Evolutionary conservation across 495 filamentous ascomycete species (phyloP).

Genomic region (Bryoglossum gracile): DNA sequence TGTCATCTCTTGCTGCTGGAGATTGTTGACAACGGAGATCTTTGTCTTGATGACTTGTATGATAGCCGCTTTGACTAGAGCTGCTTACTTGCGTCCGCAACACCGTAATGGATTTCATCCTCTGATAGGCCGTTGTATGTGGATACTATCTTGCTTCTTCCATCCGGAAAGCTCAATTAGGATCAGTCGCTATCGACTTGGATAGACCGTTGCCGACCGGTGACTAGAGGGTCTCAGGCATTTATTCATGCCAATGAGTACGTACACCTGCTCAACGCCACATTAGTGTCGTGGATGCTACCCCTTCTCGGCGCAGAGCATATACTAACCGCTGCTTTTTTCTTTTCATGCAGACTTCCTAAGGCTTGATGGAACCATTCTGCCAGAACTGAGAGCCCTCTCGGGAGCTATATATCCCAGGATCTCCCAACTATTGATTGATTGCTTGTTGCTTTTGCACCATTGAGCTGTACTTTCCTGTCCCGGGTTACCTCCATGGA

Average conservation of each 20-base stretch:
- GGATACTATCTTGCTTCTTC: no score
- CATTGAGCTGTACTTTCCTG: not conserved
- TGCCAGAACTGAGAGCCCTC: not conserved
- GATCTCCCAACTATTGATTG: no score
- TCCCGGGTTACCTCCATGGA: not conserved
- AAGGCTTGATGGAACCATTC: constrained; percentile 3
- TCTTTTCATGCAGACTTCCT: constrained; percentile 13
- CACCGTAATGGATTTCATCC: no score
- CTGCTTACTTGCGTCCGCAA: no score
- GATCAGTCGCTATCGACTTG: not conserved
- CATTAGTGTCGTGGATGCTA: constrained; percentile 14
- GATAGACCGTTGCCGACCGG: constrained; percentile 12
- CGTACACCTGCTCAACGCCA: constrained; percentile 24
- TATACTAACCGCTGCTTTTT: constrained; percentile 22
- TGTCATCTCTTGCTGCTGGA: not conserved
- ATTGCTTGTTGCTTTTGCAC: not conserved
- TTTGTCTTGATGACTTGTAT: no score
- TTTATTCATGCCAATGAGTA: constrained; percentile 24
- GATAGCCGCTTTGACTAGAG: no score
- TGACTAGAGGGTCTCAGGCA: constrained; percentile 18
- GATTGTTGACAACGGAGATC: no score
- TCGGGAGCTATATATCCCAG: no score
- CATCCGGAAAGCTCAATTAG: no score
- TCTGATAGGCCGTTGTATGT: not conserved
- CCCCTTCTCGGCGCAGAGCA: constrained; percentile 17